Evolutionary conservation across 805 yeast genomes (phyloP), one percentile per base, ranked within the genome.

Genomic region (Candida pseudoglaebosa): DNA sequence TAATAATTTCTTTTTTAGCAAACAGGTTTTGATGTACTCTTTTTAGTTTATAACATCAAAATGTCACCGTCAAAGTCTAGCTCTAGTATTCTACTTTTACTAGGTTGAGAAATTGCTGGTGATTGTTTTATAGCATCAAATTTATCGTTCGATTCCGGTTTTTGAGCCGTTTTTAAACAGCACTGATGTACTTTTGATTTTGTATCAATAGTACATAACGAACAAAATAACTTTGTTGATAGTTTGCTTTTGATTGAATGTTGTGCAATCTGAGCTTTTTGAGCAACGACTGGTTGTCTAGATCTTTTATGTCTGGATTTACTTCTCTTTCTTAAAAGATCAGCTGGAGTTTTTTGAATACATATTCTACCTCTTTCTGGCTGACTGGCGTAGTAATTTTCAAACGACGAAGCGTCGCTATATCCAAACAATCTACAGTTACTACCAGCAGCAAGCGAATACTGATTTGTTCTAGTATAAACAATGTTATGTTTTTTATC

Each of bases 1-100:
- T 19, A 34, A 34, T 26, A 24, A 13, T 8, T 4, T 28, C 38
- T 40, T n/a, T n/a, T n/a, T n/a, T n/a, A n/a, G n/a, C n/a, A n/a
- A n/a, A n/a, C n/a, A n/a, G n/a, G n/a, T n/a, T n/a, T n/a, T n/a
- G n/a, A n/a, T n/a, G n/a, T n/a, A n/a, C n/a, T n/a, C n/a, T n/a
- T n/a, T n/a, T n/a, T n/a, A n/a, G n/a, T n/a, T n/a, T n/a, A n/a
- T n/a, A n/a, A n/a, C n/a, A n/a, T n/a, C n/a, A n/a, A n/a, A n/a
- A 22, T 8, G 26, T 22, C 26, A 12, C 26, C 26, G 26, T 22
- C 26, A 22, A 22, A 22, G 12, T 22, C 26, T 8, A 22, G 26
- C 26, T 22, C 26, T 8, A 22, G 8, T 8, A 22, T 22, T 12
- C 26, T 22, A 22, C 26, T 22, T 22, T 22, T 22, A 8, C 26